Percentiles rank a stretch among this genome's conserved stretches.
These are phyloP conservation scores for Monilinia laxa DNA, from an alignment of 2,329 filamentous ascomycete species.

Conservation along the genomic window DNA sequence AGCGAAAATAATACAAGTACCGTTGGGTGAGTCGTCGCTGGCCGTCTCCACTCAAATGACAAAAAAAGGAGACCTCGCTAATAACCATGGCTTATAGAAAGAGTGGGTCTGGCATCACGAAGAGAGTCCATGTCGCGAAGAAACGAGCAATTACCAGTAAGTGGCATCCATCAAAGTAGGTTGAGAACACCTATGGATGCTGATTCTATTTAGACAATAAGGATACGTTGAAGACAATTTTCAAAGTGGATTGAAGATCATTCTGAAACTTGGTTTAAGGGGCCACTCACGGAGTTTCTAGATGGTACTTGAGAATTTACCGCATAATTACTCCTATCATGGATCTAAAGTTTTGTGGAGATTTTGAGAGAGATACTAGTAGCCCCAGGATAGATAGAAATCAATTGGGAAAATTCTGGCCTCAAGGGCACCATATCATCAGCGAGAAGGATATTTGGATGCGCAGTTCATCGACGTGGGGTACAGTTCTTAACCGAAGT, in stretches of 20 bases:
- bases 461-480: not conserved
- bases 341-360: not conserved
- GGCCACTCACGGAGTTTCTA: not conserved
- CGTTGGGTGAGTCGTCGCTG: not conserved
- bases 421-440: not conserved
- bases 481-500: not conserved
- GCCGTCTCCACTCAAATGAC: no score
- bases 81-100: not conserved
- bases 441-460: not conserved
- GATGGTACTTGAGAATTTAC: not conserved
- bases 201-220: not conserved
- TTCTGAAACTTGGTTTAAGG: not conserved
- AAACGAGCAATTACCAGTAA: not conserved
- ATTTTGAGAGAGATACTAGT: not conserved
- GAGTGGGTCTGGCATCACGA: not conserved
- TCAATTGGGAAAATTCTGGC: not conserved
- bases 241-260: not conserved
- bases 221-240: not conserved
- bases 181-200: not conserved
- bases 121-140: not conserved
- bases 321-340: not conserved
- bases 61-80: slow-evolving; percentile 12
- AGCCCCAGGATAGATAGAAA: not conserved
- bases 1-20: not conserved
- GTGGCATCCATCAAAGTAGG: not conserved